Conservation (phyloP, 768 basidiomycete genomes). For the Tricholoma matsutake region DNA sequence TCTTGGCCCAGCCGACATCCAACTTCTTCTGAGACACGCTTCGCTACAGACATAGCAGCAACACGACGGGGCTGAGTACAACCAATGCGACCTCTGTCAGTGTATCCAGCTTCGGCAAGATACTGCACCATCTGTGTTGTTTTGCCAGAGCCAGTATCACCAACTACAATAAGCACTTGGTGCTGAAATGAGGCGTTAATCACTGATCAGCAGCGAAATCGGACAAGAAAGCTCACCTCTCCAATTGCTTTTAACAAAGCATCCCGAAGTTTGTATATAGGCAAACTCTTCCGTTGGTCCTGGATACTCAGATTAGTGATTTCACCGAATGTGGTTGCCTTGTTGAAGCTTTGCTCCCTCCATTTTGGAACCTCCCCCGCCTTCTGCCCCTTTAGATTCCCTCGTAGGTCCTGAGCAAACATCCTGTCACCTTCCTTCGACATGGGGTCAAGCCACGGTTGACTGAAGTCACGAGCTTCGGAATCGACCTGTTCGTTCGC, state of each 20-base stretch:
- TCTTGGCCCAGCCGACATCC: constrained; percentile 97
- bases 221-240: constrained; percentile 55
- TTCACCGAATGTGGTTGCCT: constrained; percentile 93
- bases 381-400: constrained; percentile 78
- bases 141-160: constrained; percentile 98
- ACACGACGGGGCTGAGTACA: constrained; percentile 99
- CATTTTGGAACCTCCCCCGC: constrained; percentile 82
- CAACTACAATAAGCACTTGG: constrained; percentile 96
- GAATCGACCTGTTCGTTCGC: constrained; percentile 93
- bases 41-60: constrained; percentile 98
- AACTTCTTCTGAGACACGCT: constrained; percentile 97
- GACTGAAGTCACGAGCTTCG: constrained; percentile 89
- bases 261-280: constrained; percentile 93
- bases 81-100: constrained; percentile 87
- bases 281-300: constrained; percentile 87
- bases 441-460: constrained; percentile 99
- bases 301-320: constrained; percentile 88
- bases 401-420: constrained; percentile 91
- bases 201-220: constrained; percentile 11
- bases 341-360: constrained; percentile 92
- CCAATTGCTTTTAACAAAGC: constrained; percentile 85
- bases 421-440: constrained; percentile 79
- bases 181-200: constrained; percentile 48
- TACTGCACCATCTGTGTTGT: constrained; percentile 99
- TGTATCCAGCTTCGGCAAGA: constrained; percentile 90